phyloP scores from a whole-genome alignment of 257 asterid species.

The Scutellaria galericulata region DNA sequence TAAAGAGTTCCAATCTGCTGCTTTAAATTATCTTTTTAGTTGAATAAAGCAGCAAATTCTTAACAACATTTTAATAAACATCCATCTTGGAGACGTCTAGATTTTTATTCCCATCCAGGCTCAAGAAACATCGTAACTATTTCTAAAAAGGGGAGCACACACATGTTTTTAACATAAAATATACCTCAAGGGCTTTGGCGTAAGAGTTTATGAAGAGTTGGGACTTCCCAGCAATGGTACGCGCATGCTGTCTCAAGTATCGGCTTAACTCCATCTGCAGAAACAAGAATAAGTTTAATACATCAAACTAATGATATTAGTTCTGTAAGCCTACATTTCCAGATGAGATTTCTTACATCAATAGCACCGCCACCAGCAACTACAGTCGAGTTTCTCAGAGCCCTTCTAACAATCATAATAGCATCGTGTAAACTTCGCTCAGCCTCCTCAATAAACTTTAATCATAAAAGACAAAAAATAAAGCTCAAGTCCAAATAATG shows the following conservation, averaged over 20 bases:
- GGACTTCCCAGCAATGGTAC: constrained; percentile 82
- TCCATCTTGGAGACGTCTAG: neutral
- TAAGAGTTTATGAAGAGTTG: constrained; percentile 86
- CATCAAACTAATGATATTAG: constrained; percentile 14
- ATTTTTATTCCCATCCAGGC: constrained; percentile 12
- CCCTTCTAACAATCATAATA: constrained; percentile 83
- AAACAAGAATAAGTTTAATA: constrained; percentile 11
- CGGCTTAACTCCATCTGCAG: constrained; percentile 90
- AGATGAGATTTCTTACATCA: constrained; percentile 58
- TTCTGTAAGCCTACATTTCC: constrained; percentile 5
- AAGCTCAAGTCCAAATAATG: constrained; percentile 21
- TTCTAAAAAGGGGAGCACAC: neutral
- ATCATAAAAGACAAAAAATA: constrained; percentile 36
- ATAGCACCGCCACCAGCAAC: constrained; percentile 98
- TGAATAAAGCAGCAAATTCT: no score
- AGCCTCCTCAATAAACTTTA: constrained; percentile 71
- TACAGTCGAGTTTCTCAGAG: constrained; percentile 81
- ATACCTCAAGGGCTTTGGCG: constrained; percentile 93
- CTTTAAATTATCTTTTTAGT: no score
- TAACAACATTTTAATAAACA: neutral
- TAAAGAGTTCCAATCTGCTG: constrained; percentile 4
- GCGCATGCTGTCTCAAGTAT: constrained; percentile 86
- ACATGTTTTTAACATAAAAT: neutral
- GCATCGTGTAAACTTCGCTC: constrained; percentile 80
- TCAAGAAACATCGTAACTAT: constrained; percentile 1